phyloP scores from a whole-genome alignment of 2,329 filamentous ascomycete genomes.

The Aspergillus thermomutatus region DNA sequence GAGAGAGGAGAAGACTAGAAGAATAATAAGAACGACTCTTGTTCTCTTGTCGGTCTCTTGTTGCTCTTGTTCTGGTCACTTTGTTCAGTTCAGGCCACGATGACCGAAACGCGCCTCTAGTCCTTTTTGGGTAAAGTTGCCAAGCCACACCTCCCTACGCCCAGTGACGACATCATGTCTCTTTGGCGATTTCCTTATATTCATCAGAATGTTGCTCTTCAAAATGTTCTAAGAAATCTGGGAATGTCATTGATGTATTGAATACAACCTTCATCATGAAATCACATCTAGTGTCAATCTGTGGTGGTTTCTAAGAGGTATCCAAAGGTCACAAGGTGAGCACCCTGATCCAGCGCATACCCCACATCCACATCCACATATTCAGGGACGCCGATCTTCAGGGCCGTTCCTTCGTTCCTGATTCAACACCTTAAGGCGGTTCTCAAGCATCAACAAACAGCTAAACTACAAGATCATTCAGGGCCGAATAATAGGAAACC shows the following conservation, averaged over 20 bases:
- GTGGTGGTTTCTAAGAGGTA: neutral
- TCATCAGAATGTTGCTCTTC: neutral
- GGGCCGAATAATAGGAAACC: neutral
- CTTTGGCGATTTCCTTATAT: neutral
- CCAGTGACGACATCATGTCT: conserved; percentile 8
- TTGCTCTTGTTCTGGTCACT: conserved; percentile 14
- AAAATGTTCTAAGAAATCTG: neutral
- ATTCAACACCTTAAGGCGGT: neutral
- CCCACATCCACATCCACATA: neutral
- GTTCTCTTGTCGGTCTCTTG: neutral
- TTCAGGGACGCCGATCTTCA: neutral
- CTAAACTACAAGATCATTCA: neutral
- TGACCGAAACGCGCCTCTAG: conserved; percentile 34
- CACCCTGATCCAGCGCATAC: neutral
- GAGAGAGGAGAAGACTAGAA: neutral
- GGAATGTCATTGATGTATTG: too few species aligned
- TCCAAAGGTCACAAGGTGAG: neutral
- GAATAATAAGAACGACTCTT: neutral
- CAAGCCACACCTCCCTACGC: conserved; percentile 11
- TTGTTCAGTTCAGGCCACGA: conserved; percentile 39
- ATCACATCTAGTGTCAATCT: neutral
- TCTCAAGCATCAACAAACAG: neutral
- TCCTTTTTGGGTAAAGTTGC: conserved; percentile 28
- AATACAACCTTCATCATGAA: too few species aligned
- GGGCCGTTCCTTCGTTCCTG: neutral